Conservation (phyloP, 2,329 filamentous ascomycete species). For the Fusarium chlamydosporum region DNA sequence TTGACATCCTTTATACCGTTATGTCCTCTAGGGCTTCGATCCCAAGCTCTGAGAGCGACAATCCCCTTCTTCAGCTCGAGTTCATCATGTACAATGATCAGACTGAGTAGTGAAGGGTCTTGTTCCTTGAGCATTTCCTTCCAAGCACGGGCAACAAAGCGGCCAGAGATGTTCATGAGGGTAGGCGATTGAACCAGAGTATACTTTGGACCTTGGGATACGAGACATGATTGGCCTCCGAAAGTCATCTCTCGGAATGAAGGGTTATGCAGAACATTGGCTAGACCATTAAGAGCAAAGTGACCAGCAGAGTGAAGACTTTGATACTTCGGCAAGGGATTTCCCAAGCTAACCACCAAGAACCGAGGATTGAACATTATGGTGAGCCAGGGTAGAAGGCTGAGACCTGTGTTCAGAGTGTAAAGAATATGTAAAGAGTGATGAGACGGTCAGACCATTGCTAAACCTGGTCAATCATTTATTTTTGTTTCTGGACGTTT, state of each 20-base stretch:
- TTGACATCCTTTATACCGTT: constrained; percentile 80
- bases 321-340: constrained; percentile 79
- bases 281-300: constrained; percentile 75
- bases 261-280: constrained; percentile 61
- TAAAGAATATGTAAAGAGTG: background rate
- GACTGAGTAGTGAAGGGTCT: constrained; percentile 55
- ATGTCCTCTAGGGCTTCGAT: constrained; percentile 76
- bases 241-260: constrained; percentile 62
- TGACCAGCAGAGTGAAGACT: constrained; percentile 93
- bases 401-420: background rate
- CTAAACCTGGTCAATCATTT: background rate
- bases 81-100: constrained; percentile 92
- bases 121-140: constrained; percentile 64
- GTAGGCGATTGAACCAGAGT: constrained; percentile 81
- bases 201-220: constrained; percentile 66
- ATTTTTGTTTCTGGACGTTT: background rate
- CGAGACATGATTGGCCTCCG: constrained; percentile 67
- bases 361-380: constrained; percentile 66
- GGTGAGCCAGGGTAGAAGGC: background rate
- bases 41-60: constrained; percentile 74
- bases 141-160: constrained; percentile 77
- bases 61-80: constrained; percentile 79
- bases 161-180: constrained; percentile 88
- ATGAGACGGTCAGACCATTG: background rate
- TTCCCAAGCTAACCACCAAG: constrained; percentile 89